Evolutionary conservation across 1,284 basidiomycete species (phyloP).

Genomic region (Ustilago tritici): DNA sequence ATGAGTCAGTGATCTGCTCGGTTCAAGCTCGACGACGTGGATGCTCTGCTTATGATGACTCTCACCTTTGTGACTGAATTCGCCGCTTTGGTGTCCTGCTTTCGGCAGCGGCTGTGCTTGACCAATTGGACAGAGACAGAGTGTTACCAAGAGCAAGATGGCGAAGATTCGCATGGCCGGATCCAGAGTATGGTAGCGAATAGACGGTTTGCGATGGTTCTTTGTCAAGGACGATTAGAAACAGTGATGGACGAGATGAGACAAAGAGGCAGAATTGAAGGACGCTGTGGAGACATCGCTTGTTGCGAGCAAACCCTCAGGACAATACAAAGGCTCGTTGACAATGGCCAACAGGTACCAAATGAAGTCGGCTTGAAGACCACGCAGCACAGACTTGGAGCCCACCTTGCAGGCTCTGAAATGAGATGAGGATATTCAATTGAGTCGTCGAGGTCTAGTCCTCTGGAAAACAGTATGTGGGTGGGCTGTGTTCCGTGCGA

Average conservation of each 20-base stretch:
- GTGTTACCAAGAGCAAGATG: not conserved
- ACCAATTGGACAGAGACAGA: not conserved
- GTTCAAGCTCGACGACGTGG: not conserved
- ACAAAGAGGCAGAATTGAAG: not conserved
- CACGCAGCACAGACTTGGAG: not conserved
- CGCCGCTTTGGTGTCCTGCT: not conserved
- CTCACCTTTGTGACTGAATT: not conserved
- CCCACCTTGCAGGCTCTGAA: slow-evolving; percentile 2
- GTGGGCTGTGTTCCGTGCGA: slow-evolving; percentile 7
- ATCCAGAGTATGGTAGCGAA: not conserved
- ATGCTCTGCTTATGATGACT: not conserved
- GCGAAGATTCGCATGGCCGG: slow-evolving; percentile 2
- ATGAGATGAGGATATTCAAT: not conserved
- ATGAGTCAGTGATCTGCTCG: slow-evolving; percentile 1
- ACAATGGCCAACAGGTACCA: not conserved
- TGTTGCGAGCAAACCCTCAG: not conserved
- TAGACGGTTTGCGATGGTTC: not conserved
- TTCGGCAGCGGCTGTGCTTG: slow-evolving; percentile 13
- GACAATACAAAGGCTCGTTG: not conserved
- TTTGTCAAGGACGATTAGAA: not conserved
- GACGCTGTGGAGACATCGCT: not conserved
- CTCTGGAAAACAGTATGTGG: slow-evolving; percentile 1
- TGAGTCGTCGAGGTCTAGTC: slow-evolving; percentile 1
- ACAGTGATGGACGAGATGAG: not conserved
- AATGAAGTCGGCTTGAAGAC: slow-evolving; percentile 1